Evolutionary conservation across 129 eudicot genomes (phyloP), one percentile per base, ranked within the genome.

Genomic region (Calendula officinalis): DNA sequence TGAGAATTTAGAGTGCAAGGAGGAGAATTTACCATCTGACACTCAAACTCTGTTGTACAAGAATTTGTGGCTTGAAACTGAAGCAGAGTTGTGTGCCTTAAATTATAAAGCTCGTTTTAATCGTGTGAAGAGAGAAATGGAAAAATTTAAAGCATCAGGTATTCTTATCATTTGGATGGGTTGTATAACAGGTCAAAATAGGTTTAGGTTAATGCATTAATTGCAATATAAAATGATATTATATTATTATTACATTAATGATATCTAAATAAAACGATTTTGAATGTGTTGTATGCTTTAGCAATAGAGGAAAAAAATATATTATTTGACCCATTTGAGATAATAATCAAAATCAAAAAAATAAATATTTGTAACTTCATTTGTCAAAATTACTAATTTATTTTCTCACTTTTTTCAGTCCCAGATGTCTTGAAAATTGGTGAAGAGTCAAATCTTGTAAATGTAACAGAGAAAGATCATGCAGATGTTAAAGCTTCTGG

Each of bases 1-100:
- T 11, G 86, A 84, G 74, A 78, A 87, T 73, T 72, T 87, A 57
- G 70, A 46, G 38, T 62, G 32, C 15, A 72, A 22, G 30, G 2
- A 22, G 30, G 87, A 82, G 71, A 84, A 78, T 70, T 60, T 70
- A 58, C 69, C 79, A 13, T 53, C 82, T 17, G 71, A 51, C 49
- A 55, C 42, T 22, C 30, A 22, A 22, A 22, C 30, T 39, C 35
- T 71, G 17, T 33, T 87, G 62, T 91, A 77, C 68, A 91, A 82
- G 79, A 84, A 69, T 67, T 66, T 91, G 66, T 91, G 98, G 98
- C 94, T 91, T 40, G 95, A 91, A 57, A 87, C 98, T 34, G 96
- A 91, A 78, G 98, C 98, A 43, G 85, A 82, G 41, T 64, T 91
- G 57, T 91, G 90, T 72, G 64, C 74, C 35, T 57, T 72, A 22